Evolutionary conservation across 352 stramenopile species (phyloP), one percentile per base, ranked within the genome.

Genomic region (Globisporangium heterothallicum): DNA sequence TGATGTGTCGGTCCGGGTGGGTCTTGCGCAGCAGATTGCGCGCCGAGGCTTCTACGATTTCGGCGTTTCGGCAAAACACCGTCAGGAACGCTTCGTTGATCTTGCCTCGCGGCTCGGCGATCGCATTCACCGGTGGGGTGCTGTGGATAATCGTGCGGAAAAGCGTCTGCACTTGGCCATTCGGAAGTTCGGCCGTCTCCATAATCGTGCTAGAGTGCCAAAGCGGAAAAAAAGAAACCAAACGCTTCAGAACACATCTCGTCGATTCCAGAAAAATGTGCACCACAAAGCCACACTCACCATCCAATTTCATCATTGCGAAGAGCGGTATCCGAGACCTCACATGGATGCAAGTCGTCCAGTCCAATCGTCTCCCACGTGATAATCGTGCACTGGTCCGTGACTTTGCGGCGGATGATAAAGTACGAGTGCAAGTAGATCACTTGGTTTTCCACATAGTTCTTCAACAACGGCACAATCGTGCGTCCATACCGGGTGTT

Each of bases 391-490:
- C 62, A 84, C 40, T 80, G 66, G 42, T 84, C 76, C 14, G 59
- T 65, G 4, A 83, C 68, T 8, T 76, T 64, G 30, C 78, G 78
- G 49, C 74, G 75, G 25, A 89, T 66, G 22, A 92, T 48, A 47
- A 89, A 86, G 54, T 88, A 86, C 56, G 75, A 88, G 63, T 92
- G 78, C 63, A 89, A 71, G 56, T 86, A 89, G 27, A 89, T 68
- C 21, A 87, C 63, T 21, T 73, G 61, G 22, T 77, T 80, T 45
- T 81, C 64, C 35, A 68, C 68, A 41, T 64, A 56, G 29, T 83
- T 78, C 48, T 83, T 78, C 6, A 92, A 58, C 56, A 92, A 46
- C 21, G 80, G 80, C 22, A 74, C 70, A 42, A 89, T 86, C 42
- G 78, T 89, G 35, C 80, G 74, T 18, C 80, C 80, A 60, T 92